Conservation (phyloP, 2,329 filamentous ascomycete genomes). For the Exophiala sp. region DNA sequence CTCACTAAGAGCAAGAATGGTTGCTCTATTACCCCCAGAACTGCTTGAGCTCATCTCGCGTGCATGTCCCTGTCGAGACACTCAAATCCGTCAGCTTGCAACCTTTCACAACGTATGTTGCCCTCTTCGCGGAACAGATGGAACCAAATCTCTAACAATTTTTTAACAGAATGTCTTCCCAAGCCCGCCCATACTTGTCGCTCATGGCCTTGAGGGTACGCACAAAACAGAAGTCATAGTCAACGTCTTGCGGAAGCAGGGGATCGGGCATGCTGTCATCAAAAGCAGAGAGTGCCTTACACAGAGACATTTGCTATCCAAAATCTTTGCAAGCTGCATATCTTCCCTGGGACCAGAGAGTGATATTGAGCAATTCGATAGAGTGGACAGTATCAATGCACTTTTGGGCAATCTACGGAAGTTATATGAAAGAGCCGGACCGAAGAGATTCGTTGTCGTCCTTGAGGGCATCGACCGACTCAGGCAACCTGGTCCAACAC, state of each 20-base stretch:
- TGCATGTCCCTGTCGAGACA: slow-evolving; percentile 42
- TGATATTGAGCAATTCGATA: slow-evolving; percentile 50
- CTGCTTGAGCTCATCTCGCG: slow-evolving; percentile 18
- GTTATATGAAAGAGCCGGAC: slow-evolving; percentile 35
- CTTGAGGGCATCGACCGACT: slow-evolving; percentile 87
- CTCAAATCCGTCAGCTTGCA: slow-evolving; percentile 41
- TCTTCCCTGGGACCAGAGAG: slow-evolving; percentile 35
- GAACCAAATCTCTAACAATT: not conserved
- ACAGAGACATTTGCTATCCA: slow-evolving; percentile 44
- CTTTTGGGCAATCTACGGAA: slow-evolving; percentile 66
- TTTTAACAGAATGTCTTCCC: slow-evolving; percentile 43
- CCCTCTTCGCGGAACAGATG: not conserved
- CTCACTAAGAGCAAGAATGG: slow-evolving; percentile 7
- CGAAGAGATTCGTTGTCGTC: slow-evolving; percentile 64
- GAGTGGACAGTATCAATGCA: slow-evolving; percentile 77
- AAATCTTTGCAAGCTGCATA: slow-evolving; percentile 42
- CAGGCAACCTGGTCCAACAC: slow-evolving; percentile 71
- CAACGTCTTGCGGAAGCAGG: slow-evolving; percentile 60
- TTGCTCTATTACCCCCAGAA: slow-evolving; percentile 17
- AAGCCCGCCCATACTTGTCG: slow-evolving; percentile 68
- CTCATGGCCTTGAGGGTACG: slow-evolving; percentile 82
- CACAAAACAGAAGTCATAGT: slow-evolving; percentile 74
- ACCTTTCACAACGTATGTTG: slow-evolving; percentile 39
- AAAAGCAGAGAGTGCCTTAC: slow-evolving; percentile 46
- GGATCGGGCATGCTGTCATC: slow-evolving; percentile 43